A percentile compares a stretch with the other conserved stretches of the same genome.
phyloP scores from a whole-genome alignment of 805 yeast species.

The Dipodascus albidus region DNA sequence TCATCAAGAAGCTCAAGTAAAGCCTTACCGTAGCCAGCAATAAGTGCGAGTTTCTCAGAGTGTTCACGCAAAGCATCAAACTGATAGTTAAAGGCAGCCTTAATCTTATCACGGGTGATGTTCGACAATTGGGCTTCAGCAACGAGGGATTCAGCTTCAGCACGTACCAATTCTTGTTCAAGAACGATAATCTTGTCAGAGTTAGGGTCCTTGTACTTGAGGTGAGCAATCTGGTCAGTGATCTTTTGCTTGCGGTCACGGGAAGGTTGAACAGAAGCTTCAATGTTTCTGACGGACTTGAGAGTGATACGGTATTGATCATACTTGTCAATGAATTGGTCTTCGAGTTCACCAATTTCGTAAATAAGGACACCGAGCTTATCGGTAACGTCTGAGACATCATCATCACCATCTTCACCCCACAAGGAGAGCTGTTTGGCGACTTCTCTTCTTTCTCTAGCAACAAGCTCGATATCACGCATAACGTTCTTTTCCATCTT shows the following conservation, averaged over 20 bases:
- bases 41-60: conserved; percentile 90
- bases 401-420: conserved; percentile 98
- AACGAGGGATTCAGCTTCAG: conserved; percentile 97
- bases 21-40: conserved; percentile 98
- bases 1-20: conserved; percentile 91
- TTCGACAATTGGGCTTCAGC: conserved; percentile 98
- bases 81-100: conserved; percentile 95
- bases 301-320: conserved; percentile 95
- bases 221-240: conserved; percentile 94
- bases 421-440: conserved; percentile 94
- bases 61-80: conserved; percentile 91
- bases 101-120: conserved; percentile 95
- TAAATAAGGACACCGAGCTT: conserved; percentile 90
- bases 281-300: conserved; percentile 91
- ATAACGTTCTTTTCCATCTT: conserved; percentile 94
- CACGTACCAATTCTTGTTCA: conserved; percentile 97
- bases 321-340: conserved; percentile 94
- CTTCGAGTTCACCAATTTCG: conserved; percentile 97
- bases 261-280: conserved; percentile 95
- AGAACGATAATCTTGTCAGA: conserved; percentile 90
- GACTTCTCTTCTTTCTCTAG: conserved; percentile 89
- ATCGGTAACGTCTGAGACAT: conserved; percentile 93
- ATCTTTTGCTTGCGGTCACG: conserved; percentile 97
- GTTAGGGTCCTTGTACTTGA: conserved; percentile 97
- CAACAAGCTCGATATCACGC: conserved; percentile 86